A percentile compares a stretch with the other conserved stretches of the same genome.
Evolutionary conservation across 2,329 filamentous ascomycete genomes (phyloP).

Genomic region (Chaetothyriales sp.): DNA sequence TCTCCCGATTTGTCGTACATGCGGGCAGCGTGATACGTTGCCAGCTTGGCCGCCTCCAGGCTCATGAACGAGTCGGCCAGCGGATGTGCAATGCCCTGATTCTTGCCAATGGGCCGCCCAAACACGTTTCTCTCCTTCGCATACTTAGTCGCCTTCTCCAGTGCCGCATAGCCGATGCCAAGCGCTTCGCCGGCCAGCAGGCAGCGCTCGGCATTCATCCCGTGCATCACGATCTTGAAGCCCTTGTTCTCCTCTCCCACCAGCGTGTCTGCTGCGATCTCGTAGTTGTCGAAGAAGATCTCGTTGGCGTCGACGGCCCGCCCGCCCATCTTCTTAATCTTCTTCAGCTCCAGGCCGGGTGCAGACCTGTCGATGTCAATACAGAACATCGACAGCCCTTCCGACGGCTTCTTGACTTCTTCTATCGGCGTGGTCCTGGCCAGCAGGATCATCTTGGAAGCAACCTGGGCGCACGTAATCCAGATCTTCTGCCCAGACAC

Average conservation of each 20-base stretch:
- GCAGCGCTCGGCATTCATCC: slow-evolving; percentile 68
- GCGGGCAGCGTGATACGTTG: slow-evolving; percentile 51
- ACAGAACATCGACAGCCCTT: slow-evolving; percentile 67
- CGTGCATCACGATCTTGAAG: slow-evolving; percentile 65
- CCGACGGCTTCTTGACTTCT: slow-evolving; percentile 53
- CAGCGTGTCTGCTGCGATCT: slow-evolving; percentile 48
- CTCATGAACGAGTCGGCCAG: slow-evolving; percentile 52
- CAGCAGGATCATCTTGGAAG: slow-evolving; percentile 68
- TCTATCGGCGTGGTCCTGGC: slow-evolving; percentile 61
- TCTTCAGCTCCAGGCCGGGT: slow-evolving; percentile 51
- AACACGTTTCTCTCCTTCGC: slow-evolving; percentile 55
- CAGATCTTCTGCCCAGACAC: slow-evolving; percentile 68
- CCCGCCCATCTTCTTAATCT: slow-evolving; percentile 76
- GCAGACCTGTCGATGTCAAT: slow-evolving; percentile 53
- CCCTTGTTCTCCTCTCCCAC: slow-evolving; percentile 63
- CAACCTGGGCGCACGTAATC: slow-evolving; percentile 76
- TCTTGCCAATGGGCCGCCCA: slow-evolving; percentile 50
- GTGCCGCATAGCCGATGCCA: slow-evolving; percentile 62
- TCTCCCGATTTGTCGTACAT: slow-evolving; percentile 45
- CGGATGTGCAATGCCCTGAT: slow-evolving; percentile 53
- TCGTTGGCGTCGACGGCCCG: slow-evolving; percentile 73
- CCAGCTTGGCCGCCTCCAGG: slow-evolving; percentile 51
- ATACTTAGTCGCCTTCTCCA: slow-evolving; percentile 50
- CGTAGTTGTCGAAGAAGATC: slow-evolving; percentile 73
- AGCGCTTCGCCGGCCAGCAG: slow-evolving; percentile 66